Evolutionary conservation across 352 stramenopile species (phyloP).

Genomic region (Lagenidium giganteum): DNA sequence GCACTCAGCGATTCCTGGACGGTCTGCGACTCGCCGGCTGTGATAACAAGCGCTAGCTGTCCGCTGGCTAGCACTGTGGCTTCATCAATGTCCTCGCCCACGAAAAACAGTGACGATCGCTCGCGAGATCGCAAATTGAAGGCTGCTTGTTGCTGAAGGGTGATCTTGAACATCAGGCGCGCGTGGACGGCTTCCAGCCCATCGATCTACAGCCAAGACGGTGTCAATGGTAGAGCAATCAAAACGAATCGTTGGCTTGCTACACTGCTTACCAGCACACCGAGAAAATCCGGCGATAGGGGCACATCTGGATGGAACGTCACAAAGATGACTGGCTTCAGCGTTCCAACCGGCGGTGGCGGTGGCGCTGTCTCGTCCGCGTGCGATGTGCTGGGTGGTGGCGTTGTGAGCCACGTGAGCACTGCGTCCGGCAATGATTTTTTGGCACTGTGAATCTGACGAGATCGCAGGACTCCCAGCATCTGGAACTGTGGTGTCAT

Average conservation of each 20-base stretch:
- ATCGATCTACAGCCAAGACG: conserved; percentile 29
- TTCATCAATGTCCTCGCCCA: conserved; percentile 38
- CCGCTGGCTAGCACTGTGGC: conserved; percentile 29
- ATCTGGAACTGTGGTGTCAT: conserved; percentile 77
- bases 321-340: conserved; percentile 49
- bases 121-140: conserved; percentile 47
- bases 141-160: conserved; percentile 44
- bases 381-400: too few species aligned
- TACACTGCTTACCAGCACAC: conserved; percentile 33
- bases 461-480: conserved; percentile 52
- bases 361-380: too few species aligned
- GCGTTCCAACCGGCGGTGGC: too few species aligned
- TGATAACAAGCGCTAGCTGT: conserved; percentile 48
- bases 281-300: conserved; percentile 49
- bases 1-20: conserved; percentile 58
- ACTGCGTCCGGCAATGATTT: too few species aligned
- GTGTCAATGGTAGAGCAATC: too few species aligned
- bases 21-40: conserved; percentile 42
- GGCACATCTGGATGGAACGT: conserved; percentile 44
- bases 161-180: conserved; percentile 56
- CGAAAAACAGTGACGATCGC: conserved; percentile 47
- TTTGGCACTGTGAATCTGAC: too few species aligned
- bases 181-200: conserved; percentile 44
- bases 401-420: conserved; percentile 33
- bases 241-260: too few species aligned